Base-by-base conservation (phyloP, 768 basidiomycete genomes). In the Pulveroboletus frians region DNA sequence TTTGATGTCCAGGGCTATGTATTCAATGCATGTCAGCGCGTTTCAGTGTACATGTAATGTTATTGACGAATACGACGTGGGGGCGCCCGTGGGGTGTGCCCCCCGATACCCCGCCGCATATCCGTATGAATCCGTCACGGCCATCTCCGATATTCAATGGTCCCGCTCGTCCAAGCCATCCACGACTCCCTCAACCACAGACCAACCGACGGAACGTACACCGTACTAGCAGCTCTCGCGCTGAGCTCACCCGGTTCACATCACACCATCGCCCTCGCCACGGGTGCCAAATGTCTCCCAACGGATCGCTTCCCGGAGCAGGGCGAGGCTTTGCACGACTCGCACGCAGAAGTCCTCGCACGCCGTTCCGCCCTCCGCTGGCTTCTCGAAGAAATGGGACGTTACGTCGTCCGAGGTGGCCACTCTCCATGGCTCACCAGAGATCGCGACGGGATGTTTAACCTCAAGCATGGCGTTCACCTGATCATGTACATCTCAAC, bases 261-360 rank as follows among this genome's bases (percentile, higher is more conserved):
- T 17, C 39, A 86, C 57, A 67, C 84, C 49, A 78, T 92, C 37
- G 84, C 86, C 29, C 59, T 93, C 4, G 84, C 77, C 1, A 88
- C 91, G 8, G 93, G 94, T 10, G 85, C 87, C 3, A 95, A 95
- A 70, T 92, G 88, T 58, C 76, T 93, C 0, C 88, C 94, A 2
- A 75, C 69, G 4, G 58, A 61, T 4, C 76, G 76, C 46, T 71
- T 92, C 0, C 82, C 92, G 0, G 57, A 66, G 5, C 71, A 73
- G 26, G 94, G 94, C 0, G 91, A 95, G 59, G 76, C 81, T 1
- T 55, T 96, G 15, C 92, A 94, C 59, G 94, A 96, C 60, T 84
- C 79, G 45, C 94, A 97, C 65, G 94, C 94, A 9, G 94, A 97
- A 67, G 79, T 94, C 18, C 73, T 96, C n/a, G 92, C 92, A 2